These are phyloP conservation scores for Achaetomiella virescens DNA, from an alignment of 495 filamentous ascomycete species.

Conservation along the genomic window DNA sequence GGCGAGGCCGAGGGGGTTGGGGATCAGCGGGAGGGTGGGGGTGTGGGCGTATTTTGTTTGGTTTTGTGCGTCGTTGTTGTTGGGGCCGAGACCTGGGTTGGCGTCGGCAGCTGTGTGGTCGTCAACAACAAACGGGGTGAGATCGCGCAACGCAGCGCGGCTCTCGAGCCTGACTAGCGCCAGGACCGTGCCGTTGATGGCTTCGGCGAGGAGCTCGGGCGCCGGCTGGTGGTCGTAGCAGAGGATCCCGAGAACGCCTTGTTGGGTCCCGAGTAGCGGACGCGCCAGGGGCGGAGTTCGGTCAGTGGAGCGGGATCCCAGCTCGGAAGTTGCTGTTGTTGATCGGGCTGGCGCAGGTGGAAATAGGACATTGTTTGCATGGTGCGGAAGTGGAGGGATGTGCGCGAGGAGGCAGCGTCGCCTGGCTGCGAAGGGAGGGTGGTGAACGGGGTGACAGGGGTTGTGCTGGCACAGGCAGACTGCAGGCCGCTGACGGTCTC, in stretches of 20 bases:
- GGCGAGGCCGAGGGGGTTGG: slow-evolving; percentile 32
- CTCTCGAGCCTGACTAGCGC: slow-evolving; percentile 35
- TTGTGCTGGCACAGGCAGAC: slow-evolving; percentile 25
- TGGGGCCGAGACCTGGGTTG: slow-evolving; percentile 3
- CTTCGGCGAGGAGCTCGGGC: slow-evolving; percentile 31
- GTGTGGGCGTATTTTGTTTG: slow-evolving; percentile 7
- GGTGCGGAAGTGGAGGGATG: slow-evolving; percentile 59
- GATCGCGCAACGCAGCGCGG: slow-evolving; percentile 27
- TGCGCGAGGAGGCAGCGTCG: slow-evolving; percentile 56
- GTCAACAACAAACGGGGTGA: neutral
- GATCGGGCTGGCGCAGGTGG: slow-evolving; percentile 35
- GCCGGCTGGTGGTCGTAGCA: slow-evolving; percentile 44
- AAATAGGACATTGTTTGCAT: slow-evolving; percentile 85
- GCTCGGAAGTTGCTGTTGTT: neutral
- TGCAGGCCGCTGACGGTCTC: slow-evolving; percentile 57
- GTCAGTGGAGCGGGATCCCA: slow-evolving; percentile 39
- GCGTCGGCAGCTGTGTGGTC: neutral
- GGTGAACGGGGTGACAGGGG: slow-evolving; percentile 27
- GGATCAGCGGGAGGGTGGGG: slow-evolving; percentile 28
- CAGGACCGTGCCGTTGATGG: slow-evolving; percentile 42
- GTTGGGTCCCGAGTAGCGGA: slow-evolving; percentile 29
- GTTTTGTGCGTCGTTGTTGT: neutral
- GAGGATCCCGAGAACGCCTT: slow-evolving; percentile 37
- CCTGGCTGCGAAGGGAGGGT: slow-evolving; percentile 54
- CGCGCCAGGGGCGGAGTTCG: slow-evolving; percentile 35